Conservation (phyloP, 2,329 filamentous ascomycete species). For the Aspergillus ochraceus region DNA sequence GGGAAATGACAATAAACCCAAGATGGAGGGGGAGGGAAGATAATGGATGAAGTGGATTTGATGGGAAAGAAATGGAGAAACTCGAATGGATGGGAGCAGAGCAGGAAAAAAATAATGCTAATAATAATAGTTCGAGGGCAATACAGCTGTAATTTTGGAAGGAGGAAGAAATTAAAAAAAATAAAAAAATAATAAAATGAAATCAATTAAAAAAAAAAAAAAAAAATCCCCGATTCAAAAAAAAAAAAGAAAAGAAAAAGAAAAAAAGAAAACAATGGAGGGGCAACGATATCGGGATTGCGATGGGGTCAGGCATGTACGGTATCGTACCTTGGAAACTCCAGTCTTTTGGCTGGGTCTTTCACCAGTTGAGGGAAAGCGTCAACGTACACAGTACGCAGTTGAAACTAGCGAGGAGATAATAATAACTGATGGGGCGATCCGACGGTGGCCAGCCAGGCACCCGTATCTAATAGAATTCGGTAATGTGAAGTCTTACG, state of each 20-base stretch:
- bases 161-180: constrained; percentile 1
- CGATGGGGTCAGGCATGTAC: constrained; percentile 7
- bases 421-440: neutral
- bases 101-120: constrained; percentile 8
- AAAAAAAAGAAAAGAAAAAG: neutral
- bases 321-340: neutral
- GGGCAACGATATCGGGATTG: constrained; percentile 19
- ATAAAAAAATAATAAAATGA: neutral
- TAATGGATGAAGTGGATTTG: constrained; percentile 8
- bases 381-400: neutral
- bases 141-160: too few species aligned
- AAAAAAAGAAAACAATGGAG: neutral
- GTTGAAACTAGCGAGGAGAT: neutral
- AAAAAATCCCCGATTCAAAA: neutral
- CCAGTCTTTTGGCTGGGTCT: neutral
- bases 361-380: neutral
- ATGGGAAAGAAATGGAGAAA: constrained; percentile 14
- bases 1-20: constrained; percentile 25
- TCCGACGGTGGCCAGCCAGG: neutral
- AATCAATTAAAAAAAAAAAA: constrained; percentile 1
- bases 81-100: constrained; percentile 12
- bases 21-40: constrained; percentile 7
- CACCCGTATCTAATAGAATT: neutral
- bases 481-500: neutral
- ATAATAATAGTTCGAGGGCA: neutral